Evolutionary conservation across 768 basidiomycete genomes (phyloP), one percentile per base, ranked within the genome.

Genomic region (Trametes meyenii): DNA sequence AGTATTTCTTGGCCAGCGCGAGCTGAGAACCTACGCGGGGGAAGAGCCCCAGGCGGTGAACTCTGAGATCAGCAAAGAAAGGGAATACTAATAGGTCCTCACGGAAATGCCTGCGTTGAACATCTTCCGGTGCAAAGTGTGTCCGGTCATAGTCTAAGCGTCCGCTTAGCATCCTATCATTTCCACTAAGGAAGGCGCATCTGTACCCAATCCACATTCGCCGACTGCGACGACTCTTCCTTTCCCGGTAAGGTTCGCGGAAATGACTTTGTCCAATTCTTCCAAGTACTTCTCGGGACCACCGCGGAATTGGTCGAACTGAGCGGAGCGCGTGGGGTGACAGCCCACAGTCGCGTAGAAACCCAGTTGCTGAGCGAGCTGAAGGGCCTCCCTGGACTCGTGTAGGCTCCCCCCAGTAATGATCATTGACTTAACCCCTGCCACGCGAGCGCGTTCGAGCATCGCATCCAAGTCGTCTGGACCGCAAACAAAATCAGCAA

Each of bases 331-430:
- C 16, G 90, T 92, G 0, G 92, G 92, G 72, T 94, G 92, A 61
- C 88, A 88, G 19, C 92, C 92, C 8, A 87, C 83, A 0, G 92
- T 93, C 17, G 87, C 84, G 70, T 85, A 90, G 14, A 91, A 71
- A 13, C 78, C 77, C 61, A 83, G 76, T 67, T 84, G 69, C 55
- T 78, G 75, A 3, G 91, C 89, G n/a, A 94, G 75, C 35, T 73
- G 69, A 46, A 92, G 61, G 0, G 89, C 89, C 7, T 81, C 72
- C 58, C 74, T 73, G 10, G 87, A 88, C 67, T 92, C 90, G 5
- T 73, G 70, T 35, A 93, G 74, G 52, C 85, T 88, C 1, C 86
- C 86, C 0, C 92, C 91, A 1, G 92, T 93, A 49, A 94, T 82
- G 68, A 94, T 83, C 79, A 90, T 86, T 19, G 81, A 82, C 63